phyloP scores from a whole-genome alignment of 352 stramenopile species.

The Phytopythium kandeliae region DNA sequence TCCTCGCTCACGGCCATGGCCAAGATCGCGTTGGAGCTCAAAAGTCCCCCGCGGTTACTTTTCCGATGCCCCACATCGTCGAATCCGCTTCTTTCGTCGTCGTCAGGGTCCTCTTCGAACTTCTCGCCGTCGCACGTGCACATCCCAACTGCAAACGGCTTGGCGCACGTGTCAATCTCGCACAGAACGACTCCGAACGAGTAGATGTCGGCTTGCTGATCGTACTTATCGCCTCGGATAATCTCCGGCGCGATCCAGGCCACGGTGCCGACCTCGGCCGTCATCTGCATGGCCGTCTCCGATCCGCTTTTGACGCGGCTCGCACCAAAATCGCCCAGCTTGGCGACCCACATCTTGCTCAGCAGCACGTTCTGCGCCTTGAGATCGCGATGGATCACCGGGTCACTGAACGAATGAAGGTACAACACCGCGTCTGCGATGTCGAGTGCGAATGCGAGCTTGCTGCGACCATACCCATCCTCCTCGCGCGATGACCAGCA shows the following conservation, averaged over 20 bases:
- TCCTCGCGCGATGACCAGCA: conserved; percentile 20
- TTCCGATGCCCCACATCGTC: neutral
- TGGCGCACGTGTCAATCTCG: conserved; percentile 41
- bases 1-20: conserved; percentile 39
- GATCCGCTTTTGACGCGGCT: conserved; percentile 26
- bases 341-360: conserved; percentile 36
- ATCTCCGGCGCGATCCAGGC: conserved; percentile 55
- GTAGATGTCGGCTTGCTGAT: conserved; percentile 47
- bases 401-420: conserved; percentile 30
- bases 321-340: conserved; percentile 57
- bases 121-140: conserved; percentile 3
- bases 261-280: conserved; percentile 45
- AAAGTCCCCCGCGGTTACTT: conserved; percentile 3
- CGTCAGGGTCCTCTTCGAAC: conserved; percentile 1
- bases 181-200: conserved; percentile 49
- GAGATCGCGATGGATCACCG: conserved; percentile 51
- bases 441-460: conserved; percentile 26
- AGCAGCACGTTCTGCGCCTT: conserved; percentile 58
- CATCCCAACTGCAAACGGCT: conserved; percentile 29
- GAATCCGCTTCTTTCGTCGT: conserved; percentile 3
- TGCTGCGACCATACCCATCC: conserved; percentile 18
- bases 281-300: conserved; percentile 23
- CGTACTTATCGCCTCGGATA: conserved; percentile 39
- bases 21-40: conserved; percentile 32
- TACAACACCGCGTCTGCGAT: conserved; percentile 34